Evolutionary conservation across 1,139 yeast genomes (phyloP).

Genomic region (Lodderomyces pseudojiufengensis): DNA sequence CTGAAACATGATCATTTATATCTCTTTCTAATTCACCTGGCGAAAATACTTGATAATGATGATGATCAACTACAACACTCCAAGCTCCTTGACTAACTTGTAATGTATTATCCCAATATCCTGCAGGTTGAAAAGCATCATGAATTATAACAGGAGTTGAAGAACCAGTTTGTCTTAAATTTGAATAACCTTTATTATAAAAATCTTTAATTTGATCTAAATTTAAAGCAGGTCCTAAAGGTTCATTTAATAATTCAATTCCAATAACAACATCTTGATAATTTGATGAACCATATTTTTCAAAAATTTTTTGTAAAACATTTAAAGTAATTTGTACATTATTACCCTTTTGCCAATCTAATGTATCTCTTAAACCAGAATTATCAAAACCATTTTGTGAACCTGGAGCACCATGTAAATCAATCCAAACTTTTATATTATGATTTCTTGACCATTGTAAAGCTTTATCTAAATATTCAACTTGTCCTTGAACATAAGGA

Average conservation of each 20-base stretch:
- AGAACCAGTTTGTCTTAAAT: slow-evolving; percentile 46
- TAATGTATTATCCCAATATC: slow-evolving; percentile 60
- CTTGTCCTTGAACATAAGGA: slow-evolving; percentile 89
- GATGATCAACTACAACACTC: slow-evolving; percentile 83
- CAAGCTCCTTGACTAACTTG: slow-evolving; percentile 40
- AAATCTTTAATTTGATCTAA: slow-evolving; percentile 56
- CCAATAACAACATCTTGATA: slow-evolving; percentile 76
- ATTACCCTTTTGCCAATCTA: slow-evolving; percentile 53
- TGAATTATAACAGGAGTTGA: slow-evolving; percentile 58
- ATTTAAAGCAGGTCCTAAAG: slow-evolving; percentile 67
- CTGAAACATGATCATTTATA: slow-evolving; percentile 58
- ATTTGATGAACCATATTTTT: slow-evolving; percentile 63
- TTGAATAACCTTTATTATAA: slow-evolving; percentile 52
- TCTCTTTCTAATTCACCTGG: slow-evolving; percentile 52
- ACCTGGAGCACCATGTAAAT: slow-evolving; percentile 96
- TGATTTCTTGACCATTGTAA: slow-evolving; percentile 67
- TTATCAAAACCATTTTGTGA: slow-evolving; percentile 96
- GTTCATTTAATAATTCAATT: slow-evolving; percentile 85
- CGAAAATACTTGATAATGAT: slow-evolving; percentile 85
- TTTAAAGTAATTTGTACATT: slow-evolving; percentile 52
- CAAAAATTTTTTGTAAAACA: slow-evolving; percentile 42
- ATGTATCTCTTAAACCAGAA: slow-evolving; percentile 74
- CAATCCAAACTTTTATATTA: slow-evolving; percentile 80
- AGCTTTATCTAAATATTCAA: slow-evolving; percentile 66
- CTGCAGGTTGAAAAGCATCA: slow-evolving; percentile 65